phyloP scores from a whole-genome alignment of 179 eudicot species.

The Pouteria campechiana region DNA sequence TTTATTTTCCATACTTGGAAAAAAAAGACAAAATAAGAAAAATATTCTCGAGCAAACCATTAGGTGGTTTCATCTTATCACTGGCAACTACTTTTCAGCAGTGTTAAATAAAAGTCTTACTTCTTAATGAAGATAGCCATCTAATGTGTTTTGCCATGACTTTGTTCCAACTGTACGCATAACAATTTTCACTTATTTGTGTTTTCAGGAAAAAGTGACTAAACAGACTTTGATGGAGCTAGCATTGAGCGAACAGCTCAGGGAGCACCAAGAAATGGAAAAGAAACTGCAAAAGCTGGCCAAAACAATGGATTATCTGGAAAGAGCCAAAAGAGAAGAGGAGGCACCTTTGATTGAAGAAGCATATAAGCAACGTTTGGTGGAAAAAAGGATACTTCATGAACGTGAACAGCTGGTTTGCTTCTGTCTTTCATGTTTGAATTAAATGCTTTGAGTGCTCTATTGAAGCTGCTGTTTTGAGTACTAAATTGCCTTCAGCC shows the following conservation, averaged over 20 bases:
- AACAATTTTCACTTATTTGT: not conserved
- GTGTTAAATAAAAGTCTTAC: no score
- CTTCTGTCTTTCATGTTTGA: no score
- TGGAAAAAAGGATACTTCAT: constrained; percentile 59
- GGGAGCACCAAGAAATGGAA: constrained; percentile 81
- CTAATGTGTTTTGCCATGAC: no score
- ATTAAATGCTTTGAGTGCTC: no score
- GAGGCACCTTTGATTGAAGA: constrained; percentile 83
- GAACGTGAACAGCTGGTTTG: constrained; percentile 80
- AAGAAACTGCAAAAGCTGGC: constrained; percentile 63
- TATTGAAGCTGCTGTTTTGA: no score
- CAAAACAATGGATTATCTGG: constrained; percentile 85
- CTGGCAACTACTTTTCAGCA: no score
- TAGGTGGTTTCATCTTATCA: no score
- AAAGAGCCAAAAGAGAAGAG: constrained; percentile 91
- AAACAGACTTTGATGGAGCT: constrained; percentile 63
- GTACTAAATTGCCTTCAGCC: no score
- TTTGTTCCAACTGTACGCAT: not conserved
- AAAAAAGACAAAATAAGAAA: no score
- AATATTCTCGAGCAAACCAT: no score
- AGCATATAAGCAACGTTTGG: constrained; percentile 54
- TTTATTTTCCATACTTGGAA: no score
- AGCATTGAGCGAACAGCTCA: constrained; percentile 53
- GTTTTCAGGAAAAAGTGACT: constrained; percentile 49
- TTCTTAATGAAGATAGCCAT: no score